Evolutionary conservation across 805 yeast genomes (phyloP), one percentile per base, ranked within the genome.

Genomic region (Wickerhamomyces xylosicus): DNA sequence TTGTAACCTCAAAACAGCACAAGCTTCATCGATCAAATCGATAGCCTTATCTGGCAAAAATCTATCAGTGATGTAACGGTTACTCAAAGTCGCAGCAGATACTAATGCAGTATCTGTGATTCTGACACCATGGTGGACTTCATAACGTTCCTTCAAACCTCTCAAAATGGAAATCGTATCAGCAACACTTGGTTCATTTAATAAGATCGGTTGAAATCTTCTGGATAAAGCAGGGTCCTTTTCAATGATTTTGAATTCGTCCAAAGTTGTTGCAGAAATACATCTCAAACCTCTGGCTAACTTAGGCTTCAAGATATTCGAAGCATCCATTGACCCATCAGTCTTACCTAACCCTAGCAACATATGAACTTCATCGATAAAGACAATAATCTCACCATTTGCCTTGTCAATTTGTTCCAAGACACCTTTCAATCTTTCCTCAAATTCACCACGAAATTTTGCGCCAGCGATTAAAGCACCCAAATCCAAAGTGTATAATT

Each of bases 71-170:
- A 90, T 85, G 57, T 90, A 90, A 46, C 98, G 71, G 54, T 86
- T 85, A 36, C 94, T 78, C 54, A 89, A 75, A 6, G 85, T 79
- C 0, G 96, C 95, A 11, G 97, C 96, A 0, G 95, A 83, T 2
- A 90, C 97, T 40, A 90, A 67, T 0, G 98, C 96, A 36, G 87
- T 74, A 56, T 90, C 98, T 3, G 90, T 74, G 42, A 90, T 85
- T 46, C 95, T 74, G 7, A 90, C 98, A 63, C 98, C 98, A 54
- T 90, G 98, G 53, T 90, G 98, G 2, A 90, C 96, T 56, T 90
- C 98, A 57, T 90, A 90, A 45, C 83, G 73, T 54, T 90, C 97
- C 57, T 90, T 89, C 52, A 90, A 69, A 4, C 98, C 98, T 54
- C 98, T 75, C 42, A 92, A 66, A 43, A 90, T 90, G 20, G 95